A percentile compares a stretch with the other conserved stretches of the same genome.
Conservation (phyloP, 345 rosid genomes). For the Turnera subulata region DNA sequence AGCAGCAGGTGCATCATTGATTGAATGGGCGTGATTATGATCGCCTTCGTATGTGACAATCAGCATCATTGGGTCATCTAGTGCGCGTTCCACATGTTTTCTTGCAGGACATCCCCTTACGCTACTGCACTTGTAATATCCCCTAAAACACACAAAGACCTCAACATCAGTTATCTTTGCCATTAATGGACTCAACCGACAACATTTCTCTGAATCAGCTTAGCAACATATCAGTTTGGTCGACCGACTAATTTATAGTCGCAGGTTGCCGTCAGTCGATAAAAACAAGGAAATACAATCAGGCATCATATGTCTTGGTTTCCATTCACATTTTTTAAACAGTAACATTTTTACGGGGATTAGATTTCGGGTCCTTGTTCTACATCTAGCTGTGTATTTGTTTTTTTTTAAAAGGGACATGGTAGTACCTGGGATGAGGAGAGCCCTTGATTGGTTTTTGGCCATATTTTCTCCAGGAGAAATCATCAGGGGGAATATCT, state of each 20-base stretch:
- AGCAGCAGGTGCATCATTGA: conserved; percentile 28
- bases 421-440: conserved; percentile 81
- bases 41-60: conserved; percentile 87
- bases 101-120: conserved; percentile 88
- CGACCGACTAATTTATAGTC: too few relatives aligned
- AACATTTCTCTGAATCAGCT: too few relatives aligned
- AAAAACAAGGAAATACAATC: too few relatives aligned
- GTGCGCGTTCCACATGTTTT: conserved; percentile 87
- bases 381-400: too few relatives aligned
- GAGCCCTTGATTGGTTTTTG: conserved; percentile 98
- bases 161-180: too few relatives aligned
- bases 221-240: too few relatives aligned
- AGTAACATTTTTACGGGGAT: too few relatives aligned
- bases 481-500: conserved; percentile 88
- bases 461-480: conserved; percentile 94
- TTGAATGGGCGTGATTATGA: conserved; percentile 50
- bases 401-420: not conserved
- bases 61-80: conserved; percentile 72
- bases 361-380: too few relatives aligned
- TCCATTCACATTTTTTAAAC: too few relatives aligned
- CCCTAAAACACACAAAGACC: conserved; percentile 36
- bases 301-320: too few relatives aligned
- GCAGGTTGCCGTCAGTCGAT: too few relatives aligned
- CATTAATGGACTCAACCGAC: not conserved
- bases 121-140: conserved; percentile 93